Evolutionary conservation across 345 rosid genomes (phyloP).

Genomic region (Streptanthus diversifolius): DNA sequence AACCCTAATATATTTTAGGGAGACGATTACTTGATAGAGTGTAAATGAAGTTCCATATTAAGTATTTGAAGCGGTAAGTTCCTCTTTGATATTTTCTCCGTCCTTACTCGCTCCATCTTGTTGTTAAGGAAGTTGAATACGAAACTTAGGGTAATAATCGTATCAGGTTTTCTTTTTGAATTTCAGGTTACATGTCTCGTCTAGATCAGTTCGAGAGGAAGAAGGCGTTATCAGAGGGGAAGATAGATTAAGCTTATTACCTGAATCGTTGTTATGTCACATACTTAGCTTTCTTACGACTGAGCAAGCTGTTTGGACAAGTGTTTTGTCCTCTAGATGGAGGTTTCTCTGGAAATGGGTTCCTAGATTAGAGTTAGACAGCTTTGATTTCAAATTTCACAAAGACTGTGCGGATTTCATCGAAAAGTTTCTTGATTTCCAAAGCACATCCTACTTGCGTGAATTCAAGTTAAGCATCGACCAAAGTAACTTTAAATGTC

Average conservation of each 20-base stretch:
- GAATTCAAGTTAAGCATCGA: neutral
- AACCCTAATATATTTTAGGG: neutral
- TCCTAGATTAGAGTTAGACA: neutral
- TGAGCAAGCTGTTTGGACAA: neutral
- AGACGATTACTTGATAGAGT: neutral
- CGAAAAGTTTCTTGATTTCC: neutral
- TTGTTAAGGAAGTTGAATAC: too few species aligned
- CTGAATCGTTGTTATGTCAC: neutral
- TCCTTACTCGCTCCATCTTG: neutral
- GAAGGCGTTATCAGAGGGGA: neutral
- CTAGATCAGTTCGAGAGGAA: too few species aligned
- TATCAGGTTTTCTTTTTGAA: neutral
- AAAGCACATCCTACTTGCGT: neutral
- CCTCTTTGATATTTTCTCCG: neutral
- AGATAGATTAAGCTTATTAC: neutral
- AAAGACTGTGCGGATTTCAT: neutral
- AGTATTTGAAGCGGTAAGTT: neutral
- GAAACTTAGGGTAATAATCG: neutral
- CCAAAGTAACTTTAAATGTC: neutral
- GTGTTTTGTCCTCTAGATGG: neutral
- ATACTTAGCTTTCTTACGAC: neutral
- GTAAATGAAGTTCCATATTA: neutral
- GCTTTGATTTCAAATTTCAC: neutral
- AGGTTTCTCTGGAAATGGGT: constrained; percentile 6
- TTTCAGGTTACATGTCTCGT: too few species aligned